phyloP scores from a whole-genome alignment of 345 rosid genomes.

The Balakata baccata region DNA sequence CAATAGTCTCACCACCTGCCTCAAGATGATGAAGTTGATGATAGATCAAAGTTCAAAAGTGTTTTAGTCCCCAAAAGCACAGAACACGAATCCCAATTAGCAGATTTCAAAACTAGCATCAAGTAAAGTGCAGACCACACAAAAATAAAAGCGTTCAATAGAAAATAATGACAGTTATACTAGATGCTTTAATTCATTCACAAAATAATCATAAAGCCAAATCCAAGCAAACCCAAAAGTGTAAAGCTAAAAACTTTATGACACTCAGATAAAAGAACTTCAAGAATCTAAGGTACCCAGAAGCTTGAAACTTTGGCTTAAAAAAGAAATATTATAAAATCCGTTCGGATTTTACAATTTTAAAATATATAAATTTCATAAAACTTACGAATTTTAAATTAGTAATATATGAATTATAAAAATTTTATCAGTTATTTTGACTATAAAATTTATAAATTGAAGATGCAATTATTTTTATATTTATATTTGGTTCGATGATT shows the following conservation, averaged over 20 bases:
- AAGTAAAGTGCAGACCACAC: constrained; percentile 51
- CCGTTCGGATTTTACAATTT: too few relatives aligned
- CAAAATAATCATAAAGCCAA: constrained; percentile 23
- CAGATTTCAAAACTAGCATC: constrained; percentile 32
- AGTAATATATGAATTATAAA: too few relatives aligned
- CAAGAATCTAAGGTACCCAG: constrained; percentile 18
- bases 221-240: constrained; percentile 37
- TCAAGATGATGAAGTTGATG: constrained; percentile 15
- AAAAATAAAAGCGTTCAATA: constrained; percentile 13
- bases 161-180: constrained; percentile 31
- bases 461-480: too few relatives aligned
- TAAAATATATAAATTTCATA: too few relatives aligned
- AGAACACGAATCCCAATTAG: constrained; percentile 18
- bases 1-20: background rate
- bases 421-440: too few relatives aligned
- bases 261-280: constrained; percentile 26
- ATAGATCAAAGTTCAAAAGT: constrained; percentile 11
- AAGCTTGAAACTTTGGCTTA: constrained; percentile 5
- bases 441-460: too few relatives aligned
- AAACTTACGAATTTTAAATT: too few relatives aligned
- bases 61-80: constrained; percentile 8
- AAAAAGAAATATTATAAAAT: too few relatives aligned
- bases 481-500: too few relatives aligned
- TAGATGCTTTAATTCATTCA: constrained; percentile 17
- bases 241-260: constrained; percentile 12